phyloP scores from a whole-genome alignment of 257 asterid species.

The Fraxinus americana region DNA sequence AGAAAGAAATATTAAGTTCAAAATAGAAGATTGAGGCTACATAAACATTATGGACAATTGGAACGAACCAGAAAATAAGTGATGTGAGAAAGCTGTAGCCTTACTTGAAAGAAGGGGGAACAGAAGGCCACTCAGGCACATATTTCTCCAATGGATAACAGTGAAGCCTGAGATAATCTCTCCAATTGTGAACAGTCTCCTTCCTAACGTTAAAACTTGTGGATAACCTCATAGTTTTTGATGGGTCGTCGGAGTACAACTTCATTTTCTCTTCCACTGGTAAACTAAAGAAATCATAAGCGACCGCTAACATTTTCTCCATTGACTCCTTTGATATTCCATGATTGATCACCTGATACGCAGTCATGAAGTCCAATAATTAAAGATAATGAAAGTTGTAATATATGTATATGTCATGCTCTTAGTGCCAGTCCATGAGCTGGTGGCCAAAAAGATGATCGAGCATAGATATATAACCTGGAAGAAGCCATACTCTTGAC shows the following conservation, averaged over 20 bases:
- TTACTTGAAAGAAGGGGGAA: slow-evolving; percentile 34
- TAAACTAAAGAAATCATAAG: slow-evolving; percentile 27
- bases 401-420: background rate
- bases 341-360: slow-evolving; percentile 30
- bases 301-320: slow-evolving; percentile 24
- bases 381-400: background rate
- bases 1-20: background rate
- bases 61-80: background rate
- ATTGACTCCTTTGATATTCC: slow-evolving; percentile 28
- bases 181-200: slow-evolving; percentile 20
- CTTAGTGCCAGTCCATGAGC: background rate
- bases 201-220: slow-evolving; percentile 33
- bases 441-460: background rate
- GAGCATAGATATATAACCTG: slow-evolving; percentile 19
- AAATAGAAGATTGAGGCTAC: background rate
- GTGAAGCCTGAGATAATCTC: slow-evolving; percentile 33
- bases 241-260: slow-evolving; percentile 35
- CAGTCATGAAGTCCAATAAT: background rate
- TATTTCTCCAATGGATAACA: slow-evolving; percentile 38
- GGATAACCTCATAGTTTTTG: slow-evolving; percentile 32
- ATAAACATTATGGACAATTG: background rate
- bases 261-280: slow-evolving; percentile 39
- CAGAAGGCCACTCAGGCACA: slow-evolving; percentile 34
- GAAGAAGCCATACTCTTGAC: slow-evolving; percentile 33
- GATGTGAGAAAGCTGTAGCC: background rate